These are phyloP conservation scores for Cystofilobasidium macerans DNA, from an alignment of 768 basidiomycete species.

Conservation along the genomic window DNA sequence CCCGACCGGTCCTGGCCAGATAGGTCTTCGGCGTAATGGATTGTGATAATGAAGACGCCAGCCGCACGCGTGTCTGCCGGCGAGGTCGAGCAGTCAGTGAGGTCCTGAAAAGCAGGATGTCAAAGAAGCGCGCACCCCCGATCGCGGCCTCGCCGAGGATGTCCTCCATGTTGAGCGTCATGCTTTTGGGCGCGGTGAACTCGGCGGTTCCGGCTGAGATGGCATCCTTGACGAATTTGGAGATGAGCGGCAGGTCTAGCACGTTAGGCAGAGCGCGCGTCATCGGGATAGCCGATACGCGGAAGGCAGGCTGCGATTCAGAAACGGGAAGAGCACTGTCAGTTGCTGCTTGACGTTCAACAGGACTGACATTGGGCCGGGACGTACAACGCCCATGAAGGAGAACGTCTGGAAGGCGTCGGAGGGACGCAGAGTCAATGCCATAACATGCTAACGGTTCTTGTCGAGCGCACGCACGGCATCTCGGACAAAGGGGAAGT, in stretches of 20 bases:
- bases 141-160: constrained; percentile 50
- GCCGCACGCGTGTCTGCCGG: constrained; percentile 48
- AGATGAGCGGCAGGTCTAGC: constrained; percentile 61
- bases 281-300: constrained; percentile 56
- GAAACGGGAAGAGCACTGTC: too few relatives aligned
- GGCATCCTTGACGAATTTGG: constrained; percentile 54
- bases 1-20: constrained; percentile 45
- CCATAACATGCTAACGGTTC: too few relatives aligned
- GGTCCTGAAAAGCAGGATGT: background rate
- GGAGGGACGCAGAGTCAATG: too few relatives aligned
- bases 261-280: constrained; percentile 51
- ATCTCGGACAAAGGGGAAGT: constrained; percentile 52
- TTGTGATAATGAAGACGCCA: constrained; percentile 55
- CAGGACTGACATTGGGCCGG: background rate
- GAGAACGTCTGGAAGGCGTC: constrained; percentile 52
- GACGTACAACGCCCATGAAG: constrained; percentile 33
- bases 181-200: constrained; percentile 53
- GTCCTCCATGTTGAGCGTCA: constrained; percentile 54
- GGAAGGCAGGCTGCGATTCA: constrained; percentile 44
- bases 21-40: constrained; percentile 51
- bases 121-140: constrained; percentile 34
- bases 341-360: too few relatives aligned
- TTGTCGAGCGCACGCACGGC: too few relatives aligned
- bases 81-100: background rate
- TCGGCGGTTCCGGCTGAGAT: constrained; percentile 50